Evolutionary conservation across 768 basidiomycete species (phyloP), one percentile per base, ranked within the genome.

Genomic region (Tubosaeta brunneosetosa): DNA sequence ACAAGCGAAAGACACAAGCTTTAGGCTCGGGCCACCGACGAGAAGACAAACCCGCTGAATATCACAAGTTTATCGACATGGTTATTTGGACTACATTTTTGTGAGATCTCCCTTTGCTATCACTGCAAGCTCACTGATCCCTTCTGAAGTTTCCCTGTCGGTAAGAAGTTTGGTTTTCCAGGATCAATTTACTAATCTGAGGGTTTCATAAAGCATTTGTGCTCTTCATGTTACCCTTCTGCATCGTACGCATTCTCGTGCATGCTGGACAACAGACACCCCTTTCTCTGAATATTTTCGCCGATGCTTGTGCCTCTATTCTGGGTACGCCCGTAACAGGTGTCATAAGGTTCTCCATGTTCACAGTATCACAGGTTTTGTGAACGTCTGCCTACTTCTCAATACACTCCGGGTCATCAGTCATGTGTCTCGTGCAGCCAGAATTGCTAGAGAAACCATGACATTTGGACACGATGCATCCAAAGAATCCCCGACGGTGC

Each of bases 21-120:
- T 53, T 84, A 29, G 77, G 70, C 34, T 61, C 82, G 47, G 73
- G 79, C 56, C 77, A 75, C 27, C 66, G 77, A 32, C 72, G 72
- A 51, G 78, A 76, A 73, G 69, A 59, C 32, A 52, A 53, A 25
- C 66, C 61, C 22, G 74, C 77, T 47, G 77, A 78, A 50, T 87
- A 88, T 61, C 77, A 80, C 52, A 75, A 72, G 25, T 86, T 88
- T 61, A 73, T 88, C 26, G 73, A 73, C 29, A 74, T 76, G n/a
- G 75, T 91, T 48, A 78, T 83, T 26, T 73, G 78, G 54, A 82
- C 78, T 51, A 85, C 88, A 84, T 71, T 88, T 42, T 89, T 85
- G 88, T 88, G 57, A 50, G 79, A 66, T 29, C 32, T 60, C 6
- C 17, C 25, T 5, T 38, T 46, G 8, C n/a, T 38, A 26, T 14